phyloP scores from a whole-genome alignment of 106 monocot genomes.

The Alisma plantagoaquatica region DNA sequence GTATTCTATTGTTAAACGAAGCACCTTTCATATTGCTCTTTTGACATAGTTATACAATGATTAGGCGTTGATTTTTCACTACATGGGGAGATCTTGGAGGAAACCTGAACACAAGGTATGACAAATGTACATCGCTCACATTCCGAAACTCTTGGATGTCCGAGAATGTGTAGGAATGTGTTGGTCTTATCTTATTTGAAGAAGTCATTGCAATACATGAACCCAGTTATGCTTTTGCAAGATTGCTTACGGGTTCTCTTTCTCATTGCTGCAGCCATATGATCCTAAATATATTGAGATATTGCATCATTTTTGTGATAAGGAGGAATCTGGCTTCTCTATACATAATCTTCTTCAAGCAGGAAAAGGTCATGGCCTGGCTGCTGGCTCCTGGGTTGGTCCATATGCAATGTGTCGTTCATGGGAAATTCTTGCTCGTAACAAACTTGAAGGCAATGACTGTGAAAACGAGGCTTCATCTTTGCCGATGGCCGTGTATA shows the following conservation, averaged over 20 bases:
- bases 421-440: constrained; percentile 66
- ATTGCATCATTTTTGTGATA: constrained; percentile 85
- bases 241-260: neutral
- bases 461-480: constrained; percentile 9
- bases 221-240: too few species aligned
- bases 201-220: neutral
- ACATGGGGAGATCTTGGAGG: constrained; percentile 92
- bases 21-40: too few species aligned
- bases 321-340: constrained; percentile 46
- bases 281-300: constrained; percentile 57
- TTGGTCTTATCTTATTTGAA: neutral
- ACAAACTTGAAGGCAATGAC: constrained; percentile 21
- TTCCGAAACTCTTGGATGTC: neutral
- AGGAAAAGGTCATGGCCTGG: constrained; percentile 76
- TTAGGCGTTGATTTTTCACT: constrained; percentile 79
- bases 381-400: constrained; percentile 91
- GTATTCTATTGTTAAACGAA: neutral
- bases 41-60: too few species aligned
- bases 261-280: constrained; percentile 74
- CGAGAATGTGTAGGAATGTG: neutral
- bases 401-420: constrained; percentile 98
- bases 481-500: constrained; percentile 78
- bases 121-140: neutral
- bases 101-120: constrained; percentile 65
- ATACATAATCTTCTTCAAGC: constrained; percentile 88